Evolutionary conservation across 2,329 filamentous ascomycete species (phyloP).

Genomic region (Calonectria pseudoreteaudii): DNA sequence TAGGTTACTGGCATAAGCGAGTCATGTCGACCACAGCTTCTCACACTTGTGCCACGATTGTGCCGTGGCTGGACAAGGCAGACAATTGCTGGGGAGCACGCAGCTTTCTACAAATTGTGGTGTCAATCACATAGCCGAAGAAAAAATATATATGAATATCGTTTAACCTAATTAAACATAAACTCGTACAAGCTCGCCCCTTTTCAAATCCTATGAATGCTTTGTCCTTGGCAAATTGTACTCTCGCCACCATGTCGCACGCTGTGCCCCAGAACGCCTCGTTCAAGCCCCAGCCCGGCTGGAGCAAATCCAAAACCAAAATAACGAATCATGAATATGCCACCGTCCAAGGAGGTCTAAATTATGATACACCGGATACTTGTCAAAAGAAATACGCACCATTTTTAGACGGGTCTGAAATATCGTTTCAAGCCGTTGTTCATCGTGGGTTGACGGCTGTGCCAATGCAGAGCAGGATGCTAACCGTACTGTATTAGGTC

Average conservation of each 20-base stretch:
- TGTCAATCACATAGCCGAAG: background rate
- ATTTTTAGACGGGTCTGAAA: background rate
- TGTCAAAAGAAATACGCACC: background rate
- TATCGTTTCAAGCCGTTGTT: background rate
- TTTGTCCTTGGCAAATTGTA: background rate
- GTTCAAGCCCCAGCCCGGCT: background rate
- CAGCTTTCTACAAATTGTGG: background rate
- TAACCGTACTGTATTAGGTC: background rate
- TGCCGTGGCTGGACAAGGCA: background rate
- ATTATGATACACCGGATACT: background rate
- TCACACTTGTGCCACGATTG: background rate
- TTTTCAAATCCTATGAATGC: background rate
- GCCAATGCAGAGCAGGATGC: background rate
- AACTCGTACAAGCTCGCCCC: background rate
- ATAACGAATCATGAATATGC: background rate
- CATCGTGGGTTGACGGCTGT: background rate
- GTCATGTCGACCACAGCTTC: background rate
- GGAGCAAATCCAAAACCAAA: background rate
- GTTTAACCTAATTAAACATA: background rate
- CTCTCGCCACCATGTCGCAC: background rate
- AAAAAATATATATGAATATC: too few relatives aligned
- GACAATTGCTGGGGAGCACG: background rate
- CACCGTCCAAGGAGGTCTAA: background rate
- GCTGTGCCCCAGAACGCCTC: background rate
- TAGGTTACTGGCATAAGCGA: too few relatives aligned